Conservation (phyloP, 2,329 filamentous ascomycete species). For the Trichoderma afroharzianum region DNA sequence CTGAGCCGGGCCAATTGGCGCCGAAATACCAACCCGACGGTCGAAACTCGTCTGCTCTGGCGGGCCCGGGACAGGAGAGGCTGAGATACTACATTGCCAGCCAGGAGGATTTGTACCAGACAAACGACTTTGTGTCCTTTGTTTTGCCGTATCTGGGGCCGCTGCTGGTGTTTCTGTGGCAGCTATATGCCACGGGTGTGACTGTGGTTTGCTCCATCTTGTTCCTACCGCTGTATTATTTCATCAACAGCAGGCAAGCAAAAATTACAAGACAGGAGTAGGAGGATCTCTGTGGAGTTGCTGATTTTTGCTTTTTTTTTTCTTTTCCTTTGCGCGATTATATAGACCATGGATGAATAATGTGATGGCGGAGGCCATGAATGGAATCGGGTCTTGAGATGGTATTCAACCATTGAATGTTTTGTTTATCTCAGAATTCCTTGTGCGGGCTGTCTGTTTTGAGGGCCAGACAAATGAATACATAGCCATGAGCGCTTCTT, state of each 20-base stretch:
- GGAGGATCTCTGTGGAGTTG: too few relatives aligned
- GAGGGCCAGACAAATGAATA: neutral
- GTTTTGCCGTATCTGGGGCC: slow-evolving; percentile 57
- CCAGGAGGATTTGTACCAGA: slow-evolving; percentile 81
- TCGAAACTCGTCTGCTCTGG: slow-evolving; percentile 18
- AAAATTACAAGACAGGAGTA: slow-evolving; percentile 10
- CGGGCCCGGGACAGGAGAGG: slow-evolving; percentile 23
- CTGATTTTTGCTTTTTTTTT: neutral
- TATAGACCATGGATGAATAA: neutral
- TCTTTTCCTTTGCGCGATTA: neutral
- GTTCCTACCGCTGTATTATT: slow-evolving; percentile 34
- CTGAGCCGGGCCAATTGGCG: slow-evolving; percentile 9
- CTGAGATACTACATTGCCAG: slow-evolving; percentile 63
- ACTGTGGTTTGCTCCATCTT: slow-evolving; percentile 58
- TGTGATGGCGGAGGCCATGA: neutral
- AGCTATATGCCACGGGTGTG: slow-evolving; percentile 60
- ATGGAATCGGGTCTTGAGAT: neutral
- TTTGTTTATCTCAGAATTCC: neutral
- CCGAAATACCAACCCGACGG: slow-evolving; percentile 21
- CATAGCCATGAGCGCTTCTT: neutral
- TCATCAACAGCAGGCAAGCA: slow-evolving; percentile 27
- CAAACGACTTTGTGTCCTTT: slow-evolving; percentile 72
- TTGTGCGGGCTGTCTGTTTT: neutral
- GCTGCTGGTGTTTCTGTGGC: slow-evolving; percentile 54
- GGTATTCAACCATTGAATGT: neutral